Percentiles rank a stretch among this genome's conserved stretches.
Conservation (phyloP, 768 basidiomycete species). For the Strobilomyces echinocephalus region DNA sequence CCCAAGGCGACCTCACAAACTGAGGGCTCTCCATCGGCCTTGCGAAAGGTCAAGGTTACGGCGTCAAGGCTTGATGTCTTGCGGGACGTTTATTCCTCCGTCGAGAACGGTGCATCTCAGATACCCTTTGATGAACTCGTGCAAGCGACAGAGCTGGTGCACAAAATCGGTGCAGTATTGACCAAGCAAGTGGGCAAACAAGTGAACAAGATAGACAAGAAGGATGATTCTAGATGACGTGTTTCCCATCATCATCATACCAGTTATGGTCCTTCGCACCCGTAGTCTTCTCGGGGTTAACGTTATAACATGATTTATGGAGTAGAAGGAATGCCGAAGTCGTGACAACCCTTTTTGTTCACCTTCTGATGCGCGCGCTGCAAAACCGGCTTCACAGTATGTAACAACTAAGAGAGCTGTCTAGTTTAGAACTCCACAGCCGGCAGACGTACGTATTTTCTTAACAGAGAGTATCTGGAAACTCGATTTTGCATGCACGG, state of each 20-base stretch:
- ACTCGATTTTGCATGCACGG: no score
- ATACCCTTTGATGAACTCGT: slow-evolving; percentile 46
- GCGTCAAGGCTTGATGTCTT: slow-evolving; percentile 42
- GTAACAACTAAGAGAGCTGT: not conserved
- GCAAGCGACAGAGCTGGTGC: slow-evolving; percentile 41
- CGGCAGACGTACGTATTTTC: not conserved
- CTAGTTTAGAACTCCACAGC: not conserved
- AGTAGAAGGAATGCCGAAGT: not conserved
- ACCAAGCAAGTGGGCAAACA: slow-evolving; percentile 43
- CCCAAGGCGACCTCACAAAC: slow-evolving; percentile 9
- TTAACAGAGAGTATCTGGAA: no score
- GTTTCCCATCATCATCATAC: not conserved
- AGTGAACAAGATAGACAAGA: slow-evolving; percentile 23
- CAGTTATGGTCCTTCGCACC: slow-evolving; percentile 36
- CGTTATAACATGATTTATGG: not conserved
- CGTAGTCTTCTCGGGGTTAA: slow-evolving; percentile 34
- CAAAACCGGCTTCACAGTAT: not conserved
- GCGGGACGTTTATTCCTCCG: slow-evolving; percentile 39
- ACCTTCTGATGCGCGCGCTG: not conserved
- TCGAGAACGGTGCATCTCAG: slow-evolving; percentile 44
- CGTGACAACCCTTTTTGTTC: no score
- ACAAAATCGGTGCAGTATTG: slow-evolving; percentile 43
- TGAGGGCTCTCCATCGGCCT: slow-evolving; percentile 2
- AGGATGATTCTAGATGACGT: slow-evolving; percentile 11
- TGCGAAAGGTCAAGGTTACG: slow-evolving; percentile 37